phyloP scores from a whole-genome alignment of 2,329 filamentous ascomycete species.

The Fusarium brevicatenulatum region DNA sequence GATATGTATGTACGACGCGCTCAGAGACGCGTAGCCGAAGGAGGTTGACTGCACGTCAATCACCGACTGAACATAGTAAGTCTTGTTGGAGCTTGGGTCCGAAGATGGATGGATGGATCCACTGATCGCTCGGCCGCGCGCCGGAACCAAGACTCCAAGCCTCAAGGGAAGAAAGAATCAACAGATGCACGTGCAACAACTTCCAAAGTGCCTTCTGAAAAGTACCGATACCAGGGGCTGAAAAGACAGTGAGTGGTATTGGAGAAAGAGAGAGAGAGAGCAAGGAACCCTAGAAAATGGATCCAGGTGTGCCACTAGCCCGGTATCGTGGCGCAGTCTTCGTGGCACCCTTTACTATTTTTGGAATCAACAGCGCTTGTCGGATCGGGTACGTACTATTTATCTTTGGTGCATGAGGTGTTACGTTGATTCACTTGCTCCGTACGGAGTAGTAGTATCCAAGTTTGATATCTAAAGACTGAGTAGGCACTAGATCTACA shows the following conservation, averaged over 20 bases:
- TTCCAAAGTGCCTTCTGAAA: slow-evolving; percentile 6
- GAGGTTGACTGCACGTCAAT: slow-evolving; percentile 22
- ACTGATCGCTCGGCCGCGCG: slow-evolving; percentile 38
- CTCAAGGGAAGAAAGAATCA: slow-evolving; percentile 10
- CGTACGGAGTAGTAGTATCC: background rate
- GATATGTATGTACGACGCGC: slow-evolving; percentile 23
- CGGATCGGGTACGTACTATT: slow-evolving; percentile 1
- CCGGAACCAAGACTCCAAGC: slow-evolving; percentile 11
- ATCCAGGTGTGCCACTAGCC: slow-evolving; percentile 26
- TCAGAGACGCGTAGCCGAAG: slow-evolving; percentile 23
- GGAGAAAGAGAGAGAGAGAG: slow-evolving; percentile 20
- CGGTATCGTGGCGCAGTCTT: slow-evolving; percentile 33
- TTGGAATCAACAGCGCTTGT: slow-evolving; percentile 34
- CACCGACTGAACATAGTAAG: background rate
- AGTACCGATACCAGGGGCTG: slow-evolving; percentile 37
- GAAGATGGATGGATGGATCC: slow-evolving; percentile 21
- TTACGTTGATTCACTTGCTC: slow-evolving; percentile 4
- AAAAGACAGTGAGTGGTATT: slow-evolving; percentile 28
- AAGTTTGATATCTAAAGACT: slow-evolving; percentile 10
- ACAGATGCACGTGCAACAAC: slow-evolving; percentile 34
- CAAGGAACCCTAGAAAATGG: slow-evolving; percentile 2
- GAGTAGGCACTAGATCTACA: background rate
- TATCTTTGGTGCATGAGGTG: background rate
- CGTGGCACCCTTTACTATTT: slow-evolving; percentile 36
- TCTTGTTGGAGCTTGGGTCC: background rate